Base-by-base conservation (phyloP, 768 basidiomycete species). In the Candolleomyces efflorescens region DNA sequence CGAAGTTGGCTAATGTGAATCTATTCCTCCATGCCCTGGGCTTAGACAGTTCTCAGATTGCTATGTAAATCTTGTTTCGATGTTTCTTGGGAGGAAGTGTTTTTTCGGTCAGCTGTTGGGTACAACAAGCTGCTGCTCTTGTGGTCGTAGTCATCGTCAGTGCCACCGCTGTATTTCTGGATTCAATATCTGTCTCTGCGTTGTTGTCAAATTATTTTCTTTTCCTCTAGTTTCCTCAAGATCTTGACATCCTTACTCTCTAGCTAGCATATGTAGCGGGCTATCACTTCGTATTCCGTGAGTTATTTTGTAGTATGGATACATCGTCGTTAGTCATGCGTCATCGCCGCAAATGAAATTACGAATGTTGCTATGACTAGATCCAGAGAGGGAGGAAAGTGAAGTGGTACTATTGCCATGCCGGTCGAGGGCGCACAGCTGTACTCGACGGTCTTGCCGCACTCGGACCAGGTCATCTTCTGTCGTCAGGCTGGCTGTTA, bases 1-100 rank as follows among this genome's bases (percentile, higher is more conserved):
- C 86, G 64, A 93, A 91, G 74, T 76, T 97, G 63, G 85, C 86
- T 54, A 98, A 98, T 72, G 93, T 98, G 65, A 94, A 99, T 75
- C 77, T 96, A 59, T 92, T 93, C 70, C 74, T 93, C 68, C 87
- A 90, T 68, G 90, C 91, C 44, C 76, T 93, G 55, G 88, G 89
- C 51, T 64, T 80, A 71, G 78, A 80, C 64, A 79, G 78, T 64
- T 89, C 88, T 67, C 88, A 89, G 73, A 89, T 90, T 64, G 76
- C 82, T 71, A 66, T 81, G 72, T 81, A 73, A 76, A 36, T 11
- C 17, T 54, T 32, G 51, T 43, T 18, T 43, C 37, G 20, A 36
- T 26, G 41, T 55, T 32, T 22, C 27, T 27, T 27, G 27, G 27
- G 32, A 11, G 32, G 32, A 5, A 32, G 12, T 37, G 36, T 41